phyloP scores from a whole-genome alignment of 768 basidiomycete species.

The Tricholoma sp. region DNA sequence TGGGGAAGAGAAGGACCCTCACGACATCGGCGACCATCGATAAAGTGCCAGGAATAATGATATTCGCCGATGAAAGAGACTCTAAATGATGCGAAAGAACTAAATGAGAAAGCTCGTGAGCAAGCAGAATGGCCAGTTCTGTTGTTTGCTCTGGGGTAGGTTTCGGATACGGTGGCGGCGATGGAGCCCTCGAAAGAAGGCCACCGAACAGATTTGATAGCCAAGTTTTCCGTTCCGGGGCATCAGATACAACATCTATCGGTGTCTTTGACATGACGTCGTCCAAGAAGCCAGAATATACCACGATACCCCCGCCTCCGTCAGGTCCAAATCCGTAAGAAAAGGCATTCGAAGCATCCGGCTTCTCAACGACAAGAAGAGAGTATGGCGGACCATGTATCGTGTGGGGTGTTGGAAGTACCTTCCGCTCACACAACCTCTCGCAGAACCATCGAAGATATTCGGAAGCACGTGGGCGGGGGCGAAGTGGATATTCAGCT shows the following conservation, averaged over 20 bases:
- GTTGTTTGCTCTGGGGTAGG: constrained; percentile 82
- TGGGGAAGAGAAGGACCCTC: constrained; percentile 76
- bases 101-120: constrained; percentile 92
- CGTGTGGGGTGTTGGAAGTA: constrained; percentile 43
- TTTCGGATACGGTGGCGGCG: constrained; percentile 34
- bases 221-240: constrained; percentile 33
- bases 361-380: constrained; percentile 81
- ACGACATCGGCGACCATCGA: constrained; percentile 74
- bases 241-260: constrained; percentile 13
- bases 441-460: constrained; percentile 56
- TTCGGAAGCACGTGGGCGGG: constrained; percentile 75
- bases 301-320: constrained; percentile 88
- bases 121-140: constrained; percentile 83
- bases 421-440: constrained; percentile 39
- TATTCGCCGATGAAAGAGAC: constrained; percentile 77
- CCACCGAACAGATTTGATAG: constrained; percentile 44
- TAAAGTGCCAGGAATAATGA: constrained; percentile 76
- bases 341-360: constrained; percentile 85
- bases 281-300: constrained; percentile 92
- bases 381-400: constrained; percentile 86
- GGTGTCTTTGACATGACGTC: constrained; percentile 61
- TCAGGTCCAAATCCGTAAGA: constrained; percentile 93
- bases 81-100: constrained; percentile 89
- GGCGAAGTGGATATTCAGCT: constrained; percentile 73
- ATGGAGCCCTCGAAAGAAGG: constrained; percentile 29